Evolutionary conservation across 2,329 filamentous ascomycete species (phyloP).

Genomic region (Fusarium tricinctum): DNA sequence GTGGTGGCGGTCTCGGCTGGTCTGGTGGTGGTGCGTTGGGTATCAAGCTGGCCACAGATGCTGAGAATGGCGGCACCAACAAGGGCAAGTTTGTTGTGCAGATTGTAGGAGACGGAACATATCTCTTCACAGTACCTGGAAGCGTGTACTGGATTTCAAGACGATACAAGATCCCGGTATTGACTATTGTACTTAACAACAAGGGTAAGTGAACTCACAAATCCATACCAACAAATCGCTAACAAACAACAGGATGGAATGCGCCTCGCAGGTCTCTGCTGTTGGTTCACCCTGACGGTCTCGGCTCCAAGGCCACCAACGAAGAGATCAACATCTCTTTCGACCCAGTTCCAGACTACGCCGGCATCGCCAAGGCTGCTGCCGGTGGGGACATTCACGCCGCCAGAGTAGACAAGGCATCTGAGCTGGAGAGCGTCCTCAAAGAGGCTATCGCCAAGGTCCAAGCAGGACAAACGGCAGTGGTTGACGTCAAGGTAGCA

Average conservation of each 20-base stretch:
- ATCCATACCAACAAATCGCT: not conserved
- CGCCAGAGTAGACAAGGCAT: slow-evolving; percentile 61
- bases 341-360: slow-evolving; percentile 69
- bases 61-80: slow-evolving; percentile 58
- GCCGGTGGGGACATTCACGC: slow-evolving; percentile 67
- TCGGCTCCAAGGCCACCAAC: slow-evolving; percentile 68
- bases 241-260: slow-evolving; percentile 65
- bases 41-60: slow-evolving; percentile 76
- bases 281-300: slow-evolving; percentile 70
- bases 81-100: slow-evolving; percentile 67
- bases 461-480: slow-evolving; percentile 64
- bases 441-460: slow-evolving; percentile 66
- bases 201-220: slow-evolving; percentile 57
- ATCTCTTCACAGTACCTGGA: slow-evolving; percentile 67
- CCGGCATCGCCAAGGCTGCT: slow-evolving; percentile 72
- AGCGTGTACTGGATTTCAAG: slow-evolving; percentile 70
- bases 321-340: slow-evolving; percentile 75
- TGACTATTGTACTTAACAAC: slow-evolving; percentile 71
- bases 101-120: slow-evolving; percentile 70
- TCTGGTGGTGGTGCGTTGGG: slow-evolving; percentile 81
- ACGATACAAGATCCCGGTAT: slow-evolving; percentile 67
- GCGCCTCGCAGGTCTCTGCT: slow-evolving; percentile 69
- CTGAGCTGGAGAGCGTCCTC: slow-evolving; percentile 63
- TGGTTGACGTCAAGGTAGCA: slow-evolving; percentile 67
- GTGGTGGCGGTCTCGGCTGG: slow-evolving; percentile 85